Conservation (phyloP, 2,329 filamentous ascomycete genomes). For the Neonectria neomacrospora region DNA sequence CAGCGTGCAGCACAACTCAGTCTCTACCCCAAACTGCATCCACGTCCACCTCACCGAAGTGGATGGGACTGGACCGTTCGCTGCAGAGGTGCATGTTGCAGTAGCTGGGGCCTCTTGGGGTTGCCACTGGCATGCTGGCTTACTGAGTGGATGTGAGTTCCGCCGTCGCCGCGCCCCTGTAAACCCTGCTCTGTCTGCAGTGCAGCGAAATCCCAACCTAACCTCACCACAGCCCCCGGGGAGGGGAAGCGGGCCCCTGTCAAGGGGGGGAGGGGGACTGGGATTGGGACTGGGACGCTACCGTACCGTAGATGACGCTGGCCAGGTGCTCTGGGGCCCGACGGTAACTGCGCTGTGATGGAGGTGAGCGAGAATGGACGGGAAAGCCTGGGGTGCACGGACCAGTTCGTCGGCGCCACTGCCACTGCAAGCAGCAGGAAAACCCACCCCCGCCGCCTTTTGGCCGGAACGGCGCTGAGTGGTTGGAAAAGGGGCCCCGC, state of each 20-base stretch:
- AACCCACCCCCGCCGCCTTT: neutral
- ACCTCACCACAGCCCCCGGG: too few species aligned
- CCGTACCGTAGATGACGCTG: neutral
- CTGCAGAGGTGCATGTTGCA: neutral
- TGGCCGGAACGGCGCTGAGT: neutral
- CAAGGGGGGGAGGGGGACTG: too few species aligned
- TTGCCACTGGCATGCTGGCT: neutral
- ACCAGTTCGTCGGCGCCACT: neutral
- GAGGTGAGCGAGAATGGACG: neutral
- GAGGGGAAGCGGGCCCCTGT: neutral
- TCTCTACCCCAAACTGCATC: neutral
- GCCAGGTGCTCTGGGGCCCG: neutral
- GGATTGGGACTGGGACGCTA: neutral
- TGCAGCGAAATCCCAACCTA: too few species aligned
- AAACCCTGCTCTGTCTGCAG: neutral
- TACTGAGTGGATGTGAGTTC: neutral
- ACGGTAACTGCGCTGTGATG: neutral
- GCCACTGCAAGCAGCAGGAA: neutral
- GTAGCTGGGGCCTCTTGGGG: neutral
- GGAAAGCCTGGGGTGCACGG: neutral
- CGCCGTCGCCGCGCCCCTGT: neutral
- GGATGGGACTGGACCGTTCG: neutral
- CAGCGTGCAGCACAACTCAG: neutral
- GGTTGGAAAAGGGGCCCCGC: too few species aligned
- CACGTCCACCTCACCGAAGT: neutral